Evolutionary conservation across 257 asterid species (phyloP).

Genomic region (Gardenia jasminoides): DNA sequence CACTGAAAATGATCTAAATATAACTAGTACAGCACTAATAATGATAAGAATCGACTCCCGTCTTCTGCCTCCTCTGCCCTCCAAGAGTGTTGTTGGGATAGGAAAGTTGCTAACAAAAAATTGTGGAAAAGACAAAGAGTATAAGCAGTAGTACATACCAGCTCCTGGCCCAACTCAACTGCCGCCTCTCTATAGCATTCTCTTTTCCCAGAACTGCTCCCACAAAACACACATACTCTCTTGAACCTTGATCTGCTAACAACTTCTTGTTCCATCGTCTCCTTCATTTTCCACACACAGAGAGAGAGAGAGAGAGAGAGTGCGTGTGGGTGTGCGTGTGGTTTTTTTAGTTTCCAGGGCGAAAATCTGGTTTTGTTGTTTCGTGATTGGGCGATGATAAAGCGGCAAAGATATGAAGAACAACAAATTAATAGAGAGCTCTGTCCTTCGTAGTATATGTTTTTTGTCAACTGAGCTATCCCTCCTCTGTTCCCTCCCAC

Average conservation of each 20-base stretch:
- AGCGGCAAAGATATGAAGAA: no score
- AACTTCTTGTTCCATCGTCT: slow-evolving; percentile 23
- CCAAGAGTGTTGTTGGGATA: neutral
- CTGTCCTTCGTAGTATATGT: no score
- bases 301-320: neutral
- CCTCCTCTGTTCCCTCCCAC: no score
- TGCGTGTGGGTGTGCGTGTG: no score
- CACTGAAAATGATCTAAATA: no score
- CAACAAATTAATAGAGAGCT: no score
- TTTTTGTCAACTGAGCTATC: no score
- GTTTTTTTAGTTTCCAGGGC: no score
- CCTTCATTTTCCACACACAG: neutral
- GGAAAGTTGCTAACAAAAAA: neutral
- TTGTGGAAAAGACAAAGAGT: no score
- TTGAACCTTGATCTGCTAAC: slow-evolving; percentile 45
- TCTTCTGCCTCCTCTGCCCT: neutral
- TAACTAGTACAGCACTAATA: no score
- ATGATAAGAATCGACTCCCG: neutral
- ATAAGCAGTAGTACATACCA: slow-evolving; percentile 31
- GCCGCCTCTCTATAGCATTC: slow-evolving; percentile 66
- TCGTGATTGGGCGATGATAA: no score
- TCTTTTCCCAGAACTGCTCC: slow-evolving; percentile 72
- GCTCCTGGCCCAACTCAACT: slow-evolving; percentile 55
- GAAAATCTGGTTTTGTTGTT: no score
- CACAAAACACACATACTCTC: slow-evolving; percentile 65